Conservation (phyloP, 495 filamentous ascomycete species). For the Penicillium atrosanguineum region DNA sequence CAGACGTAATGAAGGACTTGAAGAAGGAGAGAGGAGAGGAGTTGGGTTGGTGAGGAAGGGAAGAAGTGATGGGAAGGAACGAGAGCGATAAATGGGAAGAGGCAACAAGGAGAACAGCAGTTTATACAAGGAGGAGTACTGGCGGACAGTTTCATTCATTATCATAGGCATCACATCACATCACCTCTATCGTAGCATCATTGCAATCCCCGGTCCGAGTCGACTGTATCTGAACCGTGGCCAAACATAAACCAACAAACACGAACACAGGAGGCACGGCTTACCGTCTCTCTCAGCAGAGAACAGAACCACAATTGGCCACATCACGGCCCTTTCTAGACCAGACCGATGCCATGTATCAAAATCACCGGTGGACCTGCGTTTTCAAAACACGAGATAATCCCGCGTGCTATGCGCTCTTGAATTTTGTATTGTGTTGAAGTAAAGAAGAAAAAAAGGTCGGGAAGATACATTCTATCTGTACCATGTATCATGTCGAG, state of each 20-base stretch:
- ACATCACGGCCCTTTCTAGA: background rate
- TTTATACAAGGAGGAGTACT: background rate
- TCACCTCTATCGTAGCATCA: constrained; percentile 33
- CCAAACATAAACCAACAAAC: constrained; percentile 11
- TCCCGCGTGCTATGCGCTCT: constrained; percentile 1
- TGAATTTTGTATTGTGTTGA: constrained; percentile 8
- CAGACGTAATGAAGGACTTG: no score
- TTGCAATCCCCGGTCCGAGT: constrained; percentile 15
- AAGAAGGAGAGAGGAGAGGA: no score
- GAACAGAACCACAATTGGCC: background rate
- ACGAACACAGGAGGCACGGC: constrained; percentile 1
- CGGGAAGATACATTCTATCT: constrained; percentile 9
- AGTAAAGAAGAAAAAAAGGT: constrained; percentile 6
- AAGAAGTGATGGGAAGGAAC: background rate
- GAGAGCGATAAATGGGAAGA: background rate
- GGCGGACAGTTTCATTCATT: constrained; percentile 16
- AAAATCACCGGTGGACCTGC: background rate
- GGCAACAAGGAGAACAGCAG: background rate
- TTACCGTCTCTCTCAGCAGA: background rate
- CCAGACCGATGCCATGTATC: background rate
- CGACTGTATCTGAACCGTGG: constrained; percentile 1
- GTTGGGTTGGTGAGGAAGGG: no score
- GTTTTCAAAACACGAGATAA: no score
- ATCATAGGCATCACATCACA: constrained; percentile 24
- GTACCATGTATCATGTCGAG: constrained; percentile 21